These are phyloP conservation scores for Parsonsia alboflavescens DNA, from an alignment of 257 asterid genomes.

Conservation along the genomic window DNA sequence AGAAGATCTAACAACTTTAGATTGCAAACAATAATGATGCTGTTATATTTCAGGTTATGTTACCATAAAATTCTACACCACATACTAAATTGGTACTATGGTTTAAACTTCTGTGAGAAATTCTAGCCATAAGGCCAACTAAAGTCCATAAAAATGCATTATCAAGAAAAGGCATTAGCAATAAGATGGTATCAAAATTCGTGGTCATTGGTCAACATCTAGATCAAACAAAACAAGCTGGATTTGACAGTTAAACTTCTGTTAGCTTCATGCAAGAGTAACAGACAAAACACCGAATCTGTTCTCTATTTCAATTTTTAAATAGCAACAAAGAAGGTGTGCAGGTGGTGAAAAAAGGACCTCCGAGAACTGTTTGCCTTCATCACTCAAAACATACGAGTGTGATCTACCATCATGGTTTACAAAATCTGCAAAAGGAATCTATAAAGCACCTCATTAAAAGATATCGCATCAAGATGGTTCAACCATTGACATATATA, in stretches of 20 bases:
- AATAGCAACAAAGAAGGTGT: neutral
- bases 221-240: neutral
- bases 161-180: neutral
- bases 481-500: neutral
- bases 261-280: neutral
- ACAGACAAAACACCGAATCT: neutral
- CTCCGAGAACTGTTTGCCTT: constrained; percentile 37
- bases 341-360: neutral
- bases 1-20: neutral
- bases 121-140: neutral
- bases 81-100: neutral
- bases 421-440: constrained; percentile 83
- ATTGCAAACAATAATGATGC: neutral
- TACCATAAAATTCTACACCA: neutral
- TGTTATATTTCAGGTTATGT: neutral
- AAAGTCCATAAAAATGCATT: neutral
- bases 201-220: neutral
- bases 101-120: neutral
- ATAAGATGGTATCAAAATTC: neutral
- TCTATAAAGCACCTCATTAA: constrained; percentile 26
- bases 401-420: constrained; percentile 68
- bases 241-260: neutral
- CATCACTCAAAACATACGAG: constrained; percentile 48
- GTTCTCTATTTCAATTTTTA: neutral
- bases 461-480: neutral